These are phyloP conservation scores for Kalaharituber pfeilii DNA, from an alignment of 2,329 filamentous ascomycete genomes.

Conservation along the genomic window DNA sequence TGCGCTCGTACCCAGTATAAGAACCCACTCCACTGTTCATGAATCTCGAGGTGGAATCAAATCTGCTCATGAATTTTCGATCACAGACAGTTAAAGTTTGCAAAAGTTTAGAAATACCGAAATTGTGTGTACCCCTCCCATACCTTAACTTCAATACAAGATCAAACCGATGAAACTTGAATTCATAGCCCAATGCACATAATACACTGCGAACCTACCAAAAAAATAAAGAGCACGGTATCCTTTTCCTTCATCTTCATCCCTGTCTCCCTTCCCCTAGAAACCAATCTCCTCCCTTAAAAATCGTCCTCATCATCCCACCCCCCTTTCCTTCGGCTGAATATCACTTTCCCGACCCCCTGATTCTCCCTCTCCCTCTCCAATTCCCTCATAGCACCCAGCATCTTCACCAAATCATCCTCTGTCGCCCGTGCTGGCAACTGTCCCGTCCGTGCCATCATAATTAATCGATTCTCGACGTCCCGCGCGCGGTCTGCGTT, in stretches of 20 bases:
- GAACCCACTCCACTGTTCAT: too few species aligned
- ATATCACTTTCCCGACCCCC: conserved; percentile 54
- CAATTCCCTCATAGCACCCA: conserved; percentile 68
- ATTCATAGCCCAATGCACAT: background rate
- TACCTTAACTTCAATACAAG: background rate
- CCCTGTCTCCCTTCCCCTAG: conserved; percentile 14
- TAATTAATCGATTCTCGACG: conserved; percentile 83
- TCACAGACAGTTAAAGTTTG: too few species aligned
- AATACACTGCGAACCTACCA: background rate
- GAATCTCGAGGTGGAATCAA: too few species aligned
- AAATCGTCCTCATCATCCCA: conserved; percentile 60
- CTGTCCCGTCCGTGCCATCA: conserved; percentile 75
- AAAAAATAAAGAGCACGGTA: background rate
- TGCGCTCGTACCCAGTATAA: too few species aligned
- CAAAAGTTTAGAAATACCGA: too few species aligned
- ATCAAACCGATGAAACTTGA: background rate
- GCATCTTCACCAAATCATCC: conserved; percentile 77
- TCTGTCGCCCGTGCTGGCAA: conserved; percentile 77
- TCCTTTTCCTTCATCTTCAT: background rate
- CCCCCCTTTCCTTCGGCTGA: conserved; percentile 25
- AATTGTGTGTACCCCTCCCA: too few species aligned
- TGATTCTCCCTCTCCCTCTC: conserved; percentile 46
- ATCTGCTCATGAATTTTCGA: too few species aligned
- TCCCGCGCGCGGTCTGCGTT: conserved; percentile 81
- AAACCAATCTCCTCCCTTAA: conserved; percentile 41